Conservation (phyloP, 2,329 filamentous ascomycete genomes). For the Elsinoe fawcettii region DNA sequence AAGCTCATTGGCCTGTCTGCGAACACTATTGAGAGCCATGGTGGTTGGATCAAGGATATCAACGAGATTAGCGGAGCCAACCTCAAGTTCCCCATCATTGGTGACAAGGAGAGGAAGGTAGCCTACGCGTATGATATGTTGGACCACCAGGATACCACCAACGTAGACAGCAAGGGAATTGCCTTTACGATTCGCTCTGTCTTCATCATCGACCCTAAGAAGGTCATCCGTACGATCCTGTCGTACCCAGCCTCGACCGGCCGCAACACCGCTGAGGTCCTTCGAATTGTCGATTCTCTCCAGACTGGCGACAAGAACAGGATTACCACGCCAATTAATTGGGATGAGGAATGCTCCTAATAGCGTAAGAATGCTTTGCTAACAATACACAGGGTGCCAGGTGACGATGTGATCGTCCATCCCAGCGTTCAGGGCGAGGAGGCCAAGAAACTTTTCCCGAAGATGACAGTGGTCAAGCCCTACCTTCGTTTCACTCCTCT, state of each 20-base stretch:
- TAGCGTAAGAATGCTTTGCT: background rate
- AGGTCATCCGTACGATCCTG: constrained; percentile 55
- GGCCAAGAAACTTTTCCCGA: constrained; percentile 52
- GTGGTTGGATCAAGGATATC: constrained; percentile 79
- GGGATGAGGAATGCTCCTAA: constrained; percentile 26
- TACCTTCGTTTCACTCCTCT: constrained; percentile 54
- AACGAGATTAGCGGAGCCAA: constrained; percentile 41
- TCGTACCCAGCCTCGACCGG: constrained; percentile 57
- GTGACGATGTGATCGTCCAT: constrained; percentile 55
- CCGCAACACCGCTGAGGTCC: constrained; percentile 47
- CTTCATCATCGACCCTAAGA: constrained; percentile 58
- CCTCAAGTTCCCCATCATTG: constrained; percentile 46
- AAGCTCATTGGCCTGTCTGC: constrained; percentile 54
- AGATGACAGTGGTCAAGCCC: constrained; percentile 55
- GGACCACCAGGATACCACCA: constrained; percentile 50
- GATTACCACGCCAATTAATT: constrained; percentile 56
- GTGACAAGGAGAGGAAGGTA: constrained; percentile 46
- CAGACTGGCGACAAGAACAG: constrained; percentile 53
- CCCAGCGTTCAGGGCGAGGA: constrained; percentile 51
- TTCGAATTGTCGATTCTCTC: constrained; percentile 45
- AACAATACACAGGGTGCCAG: constrained; percentile 14
- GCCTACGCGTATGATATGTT: constrained; percentile 47
- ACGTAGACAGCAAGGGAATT: constrained; percentile 49
- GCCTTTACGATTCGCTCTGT: constrained; percentile 59
- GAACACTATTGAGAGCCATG: constrained; percentile 54